Percentiles rank a stretch among this genome's conserved stretches.
Evolutionary conservation across 2,329 filamentous ascomycete species (phyloP).

Genomic region (Ascochyta fabae): DNA sequence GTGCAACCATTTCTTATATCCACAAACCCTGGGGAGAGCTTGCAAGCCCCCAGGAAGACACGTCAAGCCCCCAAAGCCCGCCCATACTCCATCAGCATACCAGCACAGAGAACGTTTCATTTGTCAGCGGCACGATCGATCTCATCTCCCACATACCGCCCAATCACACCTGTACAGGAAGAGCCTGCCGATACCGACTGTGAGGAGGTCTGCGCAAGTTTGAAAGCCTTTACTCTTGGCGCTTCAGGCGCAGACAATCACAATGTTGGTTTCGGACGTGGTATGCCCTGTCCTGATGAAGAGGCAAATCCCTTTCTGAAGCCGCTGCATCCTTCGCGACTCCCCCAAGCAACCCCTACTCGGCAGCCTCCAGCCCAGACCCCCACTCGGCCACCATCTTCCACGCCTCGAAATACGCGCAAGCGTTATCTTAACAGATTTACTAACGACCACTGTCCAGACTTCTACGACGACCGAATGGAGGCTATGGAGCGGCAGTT

Average conservation of each 20-base stretch:
- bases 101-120: conserved; percentile 22
- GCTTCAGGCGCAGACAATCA: conserved; percentile 26
- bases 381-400: conserved; percentile 24
- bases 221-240: conserved; percentile 37
- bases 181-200: conserved; percentile 39
- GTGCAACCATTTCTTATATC: conserved; percentile 51
- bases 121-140: conserved; percentile 26
- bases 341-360: conserved; percentile 35
- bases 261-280: conserved; percentile 33
- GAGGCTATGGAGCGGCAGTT: conserved; percentile 78
- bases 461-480: conserved; percentile 80
- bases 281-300: conserved; percentile 36
- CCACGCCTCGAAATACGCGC: conserved; percentile 43
- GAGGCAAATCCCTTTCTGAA: conserved; percentile 32
- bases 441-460: conserved; percentile 74
- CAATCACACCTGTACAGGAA: conserved; percentile 35
- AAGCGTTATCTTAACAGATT: conserved; percentile 70
- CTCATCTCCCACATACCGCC: conserved; percentile 35
- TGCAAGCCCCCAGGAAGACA: conserved; percentile 41
- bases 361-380: conserved; percentile 22
- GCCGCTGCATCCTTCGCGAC: conserved; percentile 26
- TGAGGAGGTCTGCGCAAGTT: conserved; percentile 32
- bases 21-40: conserved; percentile 36
- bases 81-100: conserved; percentile 25
- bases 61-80: conserved; percentile 27